phyloP scores from a whole-genome alignment of 1,139 yeast species.

The Meyerozyma sp. region DNA sequence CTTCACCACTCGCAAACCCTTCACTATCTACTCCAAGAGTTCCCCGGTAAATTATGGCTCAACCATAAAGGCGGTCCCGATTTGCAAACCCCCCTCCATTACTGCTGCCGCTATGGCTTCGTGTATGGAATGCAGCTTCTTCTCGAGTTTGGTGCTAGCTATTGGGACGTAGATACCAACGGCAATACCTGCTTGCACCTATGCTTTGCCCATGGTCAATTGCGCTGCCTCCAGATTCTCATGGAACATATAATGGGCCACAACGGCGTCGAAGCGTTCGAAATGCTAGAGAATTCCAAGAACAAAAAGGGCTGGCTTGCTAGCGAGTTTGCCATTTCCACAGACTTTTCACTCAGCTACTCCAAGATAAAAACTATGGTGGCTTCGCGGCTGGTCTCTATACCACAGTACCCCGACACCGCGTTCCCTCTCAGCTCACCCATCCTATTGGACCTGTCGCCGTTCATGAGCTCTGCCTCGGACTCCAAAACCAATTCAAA shows the following conservation, averaged over 20 bases:
- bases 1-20: slow-evolving; percentile 72
- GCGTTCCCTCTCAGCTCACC: neutral
- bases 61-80: slow-evolving; percentile 43
- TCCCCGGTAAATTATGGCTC: slow-evolving; percentile 62
- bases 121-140: slow-evolving; percentile 66
- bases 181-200: slow-evolving; percentile 80
- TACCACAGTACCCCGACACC: too few relatives aligned
- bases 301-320: slow-evolving; percentile 73
- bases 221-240: slow-evolving; percentile 58
- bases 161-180: slow-evolving; percentile 50
- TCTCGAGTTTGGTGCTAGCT: slow-evolving; percentile 77
- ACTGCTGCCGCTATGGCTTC: slow-evolving; percentile 63
- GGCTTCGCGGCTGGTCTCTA: neutral
- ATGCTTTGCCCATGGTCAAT: slow-evolving; percentile 72
- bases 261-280: slow-evolving; percentile 24
- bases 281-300: slow-evolving; percentile 36
- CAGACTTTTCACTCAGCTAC: slow-evolving; percentile 6
- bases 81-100: slow-evolving; percentile 69
- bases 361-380: neutral
- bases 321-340: slow-evolving; percentile 40
- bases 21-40: slow-evolving; percentile 76
- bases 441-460: neutral
- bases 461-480: neutral
- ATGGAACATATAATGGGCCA: slow-evolving; percentile 27
- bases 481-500: neutral